These are phyloP conservation scores for Picocystis salinarum DNA, from an alignment of 139 green algal species.

Conservation along the genomic window DNA sequence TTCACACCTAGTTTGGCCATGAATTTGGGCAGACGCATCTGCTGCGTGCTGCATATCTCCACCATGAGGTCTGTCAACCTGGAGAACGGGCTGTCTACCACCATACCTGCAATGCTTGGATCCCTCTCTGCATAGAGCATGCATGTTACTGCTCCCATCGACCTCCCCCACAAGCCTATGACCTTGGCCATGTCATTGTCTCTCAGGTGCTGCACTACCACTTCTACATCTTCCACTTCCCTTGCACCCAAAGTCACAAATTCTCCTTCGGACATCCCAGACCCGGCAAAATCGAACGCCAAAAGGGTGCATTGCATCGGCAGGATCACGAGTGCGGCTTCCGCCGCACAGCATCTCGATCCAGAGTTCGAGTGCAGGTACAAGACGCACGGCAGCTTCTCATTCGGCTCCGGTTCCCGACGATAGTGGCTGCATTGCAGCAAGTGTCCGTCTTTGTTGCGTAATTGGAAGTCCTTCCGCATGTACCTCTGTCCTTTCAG, in stretches of 20 bases:
- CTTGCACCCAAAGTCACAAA: constrained; percentile 72
- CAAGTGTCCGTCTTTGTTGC: constrained; percentile 37
- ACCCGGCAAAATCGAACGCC: constrained; percentile 70
- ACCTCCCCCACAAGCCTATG: constrained; percentile 82
- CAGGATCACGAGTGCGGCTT: background rate
- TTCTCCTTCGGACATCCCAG: constrained; percentile 64
- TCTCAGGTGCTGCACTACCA: constrained; percentile 36
- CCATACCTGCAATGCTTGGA: constrained; percentile 31
- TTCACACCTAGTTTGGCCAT: background rate
- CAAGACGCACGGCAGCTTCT: constrained; percentile 41
- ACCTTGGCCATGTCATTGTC: constrained; percentile 24
- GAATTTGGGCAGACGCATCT: background rate
- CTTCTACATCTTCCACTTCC: constrained; percentile 64
- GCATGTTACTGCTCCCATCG: constrained; percentile 84
- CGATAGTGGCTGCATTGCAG: constrained; percentile 53
- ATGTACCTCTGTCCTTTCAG: background rate
- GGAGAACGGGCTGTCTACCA: constrained; percentile 83
- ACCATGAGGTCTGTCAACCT: constrained; percentile 68
- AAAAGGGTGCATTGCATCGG: constrained; percentile 26
- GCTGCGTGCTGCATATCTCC: constrained; percentile 31
- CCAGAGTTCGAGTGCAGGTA: constrained; percentile 72
- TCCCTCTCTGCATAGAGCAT: constrained; percentile 54
- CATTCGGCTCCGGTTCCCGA: constrained; percentile 16
- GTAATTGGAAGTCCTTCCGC: background rate
- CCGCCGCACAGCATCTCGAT: background rate